Base-by-base conservation (phyloP, 331 rosid genomes). In the Saraca asoca region DNA sequence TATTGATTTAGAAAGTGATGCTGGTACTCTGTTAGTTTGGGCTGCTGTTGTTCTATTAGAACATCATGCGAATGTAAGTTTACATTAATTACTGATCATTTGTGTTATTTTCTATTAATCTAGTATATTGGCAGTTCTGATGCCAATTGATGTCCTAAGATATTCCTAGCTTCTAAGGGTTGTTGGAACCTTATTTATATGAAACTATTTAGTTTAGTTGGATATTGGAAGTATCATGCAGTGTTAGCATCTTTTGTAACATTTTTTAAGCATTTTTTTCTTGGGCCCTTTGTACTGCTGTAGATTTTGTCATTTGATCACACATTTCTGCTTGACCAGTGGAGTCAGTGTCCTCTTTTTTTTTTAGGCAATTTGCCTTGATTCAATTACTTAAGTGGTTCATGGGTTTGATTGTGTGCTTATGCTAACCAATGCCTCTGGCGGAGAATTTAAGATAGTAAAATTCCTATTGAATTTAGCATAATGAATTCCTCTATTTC, bases 11-110 rank as follows among this genome's bases (percentile, higher is more conserved):
- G 92, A 94, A 69, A 88, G 97, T 69, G 99, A 94, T 20, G 74
- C 92, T 9, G 97, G 96, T 19, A 75, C 95, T 35, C 99, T 97
- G 45, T 72, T 94, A 76, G 83, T 90, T 61, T 90, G 97, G 97
- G 99, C 99, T 59, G 97, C 97, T 45, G 99, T 75, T 55, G 64
- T 83, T 74, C 79, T 94, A 18, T 70, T 94, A 77, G 85, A 90
- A 64, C 82, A 88, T 43, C 77, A 83, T 29, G 96, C 99, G 51
- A 82, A 88, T 81, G 99, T 94, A 82, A 48, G 78, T 62, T 46
- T 57, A 16, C 78, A 11, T 57, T n/a, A 44, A 37, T 42, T 49
- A 45, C 19, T 55, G 13, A 50, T 65, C 18, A 24, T 24, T 48
- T 54, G 4, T 42, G 19, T 53, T 68, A 5, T 10, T 19, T 62